Percentiles rank a stretch among this genome's conserved stretches.
Evolutionary conservation across 108 stramenopile species (phyloP).

Genomic region (Asterionellopsis glacialis): DNA sequence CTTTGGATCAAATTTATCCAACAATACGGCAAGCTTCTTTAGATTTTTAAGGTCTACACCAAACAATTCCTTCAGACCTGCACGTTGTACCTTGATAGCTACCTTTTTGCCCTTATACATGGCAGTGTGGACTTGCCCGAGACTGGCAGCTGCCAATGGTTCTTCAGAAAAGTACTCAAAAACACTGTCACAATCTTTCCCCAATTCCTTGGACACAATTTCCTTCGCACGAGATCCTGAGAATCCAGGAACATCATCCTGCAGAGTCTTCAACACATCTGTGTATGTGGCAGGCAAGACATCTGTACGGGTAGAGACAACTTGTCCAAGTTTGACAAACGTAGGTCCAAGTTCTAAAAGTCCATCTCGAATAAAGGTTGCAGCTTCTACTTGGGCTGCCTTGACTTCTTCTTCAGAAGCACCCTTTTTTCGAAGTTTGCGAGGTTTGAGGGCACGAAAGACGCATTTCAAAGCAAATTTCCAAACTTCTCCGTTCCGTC

Average conservation of each 20-base stretch:
- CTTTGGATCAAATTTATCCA: slow-evolving; percentile 96
- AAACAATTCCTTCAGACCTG: slow-evolving; percentile 90
- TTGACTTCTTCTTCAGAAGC: slow-evolving; percentile 61
- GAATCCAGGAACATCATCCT: slow-evolving; percentile 95
- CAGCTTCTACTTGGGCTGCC: slow-evolving; percentile 64
- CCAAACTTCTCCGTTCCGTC: slow-evolving; percentile 86
- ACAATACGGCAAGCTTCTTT: slow-evolving; percentile 74
- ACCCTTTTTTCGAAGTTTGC: slow-evolving; percentile 65
- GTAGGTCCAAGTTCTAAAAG: slow-evolving; percentile 88
- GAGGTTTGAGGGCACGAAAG: slow-evolving; percentile 67
- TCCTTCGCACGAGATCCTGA: slow-evolving; percentile 77
- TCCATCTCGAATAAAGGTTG: slow-evolving; percentile 81
- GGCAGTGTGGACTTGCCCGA: slow-evolving; percentile 94
- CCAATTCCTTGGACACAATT: slow-evolving; percentile 84
- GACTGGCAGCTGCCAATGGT: slow-evolving; percentile 87
- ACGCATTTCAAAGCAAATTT: slow-evolving; percentile 79
- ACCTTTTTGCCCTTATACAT: slow-evolving; percentile 83
- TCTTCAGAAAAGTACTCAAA: slow-evolving; percentile 78
- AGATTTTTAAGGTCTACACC: slow-evolving; percentile 95
- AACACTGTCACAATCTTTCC: slow-evolving; percentile 62
- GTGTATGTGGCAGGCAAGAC: slow-evolving; percentile 86
- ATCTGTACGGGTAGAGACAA: slow-evolving; percentile 76
- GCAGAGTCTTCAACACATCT: slow-evolving; percentile 83
- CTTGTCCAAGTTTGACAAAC: slow-evolving; percentile 90
- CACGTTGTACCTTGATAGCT: slow-evolving; percentile 93